These are phyloP conservation scores for Penicillium subrubescens DNA, from an alignment of 495 filamentous ascomycete species.

Conservation along the genomic window DNA sequence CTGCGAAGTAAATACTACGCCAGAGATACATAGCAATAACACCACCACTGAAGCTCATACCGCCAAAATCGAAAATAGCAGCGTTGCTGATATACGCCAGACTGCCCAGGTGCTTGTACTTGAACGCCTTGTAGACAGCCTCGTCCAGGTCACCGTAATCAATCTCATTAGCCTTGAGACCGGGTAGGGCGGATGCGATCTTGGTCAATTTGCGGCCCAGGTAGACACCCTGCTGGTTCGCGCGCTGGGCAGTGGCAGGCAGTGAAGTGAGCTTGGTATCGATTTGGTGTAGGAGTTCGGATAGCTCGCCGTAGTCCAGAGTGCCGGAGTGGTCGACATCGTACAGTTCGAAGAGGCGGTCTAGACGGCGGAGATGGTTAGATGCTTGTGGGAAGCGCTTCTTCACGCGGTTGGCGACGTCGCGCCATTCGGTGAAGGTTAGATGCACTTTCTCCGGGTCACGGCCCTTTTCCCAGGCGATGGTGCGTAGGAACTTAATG, in stretches of 20 bases:
- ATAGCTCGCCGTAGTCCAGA: constrained; percentile 88
- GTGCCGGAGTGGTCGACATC: constrained; percentile 92
- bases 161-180: constrained; percentile 76
- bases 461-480: constrained; percentile 89
- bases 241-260: constrained; percentile 91
- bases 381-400: constrained; percentile 92
- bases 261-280: constrained; percentile 86
- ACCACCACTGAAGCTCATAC: constrained; percentile 78
- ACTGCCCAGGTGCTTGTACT: constrained; percentile 89
- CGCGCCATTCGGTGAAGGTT: constrained; percentile 84
- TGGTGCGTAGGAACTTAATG: constrained; percentile 80
- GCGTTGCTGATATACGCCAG: constrained; percentile 96
- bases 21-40: constrained; percentile 95
- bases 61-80: constrained; percentile 87
- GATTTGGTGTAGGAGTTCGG: constrained; percentile 85
- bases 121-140: constrained; percentile 92
- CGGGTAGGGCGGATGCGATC: constrained; percentile 76
- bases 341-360: constrained; percentile 86
- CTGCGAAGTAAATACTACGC: constrained; percentile 95
- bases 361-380: constrained; percentile 83
- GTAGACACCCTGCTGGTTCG: constrained; percentile 95
- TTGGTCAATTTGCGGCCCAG: constrained; percentile 94
- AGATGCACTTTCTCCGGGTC: constrained; percentile 83
- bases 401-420: constrained; percentile 78
- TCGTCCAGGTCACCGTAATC: constrained; percentile 89